Conservation (phyloP, 805 yeast genomes). For the Schizosaccharomyces osmophilus region DNA sequence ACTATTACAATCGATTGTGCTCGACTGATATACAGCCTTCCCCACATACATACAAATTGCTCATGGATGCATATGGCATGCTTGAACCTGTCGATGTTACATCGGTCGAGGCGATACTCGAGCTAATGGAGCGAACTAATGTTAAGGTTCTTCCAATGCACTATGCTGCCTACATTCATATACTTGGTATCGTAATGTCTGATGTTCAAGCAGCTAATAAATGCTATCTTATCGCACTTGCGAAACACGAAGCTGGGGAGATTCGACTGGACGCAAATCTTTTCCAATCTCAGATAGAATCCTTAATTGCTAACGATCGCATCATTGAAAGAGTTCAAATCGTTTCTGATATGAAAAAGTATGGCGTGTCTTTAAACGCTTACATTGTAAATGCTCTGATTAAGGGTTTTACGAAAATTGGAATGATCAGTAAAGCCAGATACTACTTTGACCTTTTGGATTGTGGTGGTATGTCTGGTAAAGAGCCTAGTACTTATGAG, state of each 20-base stretch:
- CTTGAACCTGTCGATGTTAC: constrained; percentile 14
- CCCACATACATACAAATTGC: constrained; percentile 18
- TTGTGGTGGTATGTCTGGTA: not conserved
- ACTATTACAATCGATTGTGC: constrained; percentile 13
- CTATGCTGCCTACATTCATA: constrained; percentile 16
- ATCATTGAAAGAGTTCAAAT: not conserved
- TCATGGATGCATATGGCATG: constrained; percentile 16
- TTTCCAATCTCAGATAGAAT: not conserved
- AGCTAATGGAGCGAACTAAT: constrained; percentile 13
- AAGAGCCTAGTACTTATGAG: constrained; percentile 1
- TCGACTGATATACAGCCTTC: constrained; percentile 11
- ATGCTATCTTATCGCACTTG: constrained; percentile 9
- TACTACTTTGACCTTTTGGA: not conserved
- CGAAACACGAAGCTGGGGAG: not conserved
- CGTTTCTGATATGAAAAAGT: not conserved
- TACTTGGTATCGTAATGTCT: constrained; percentile 16
- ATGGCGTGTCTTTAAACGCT: not conserved
- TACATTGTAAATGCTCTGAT: constrained; percentile 1
- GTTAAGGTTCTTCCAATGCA: constrained; percentile 14
- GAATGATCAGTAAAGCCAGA: not conserved
- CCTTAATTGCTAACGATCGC: not conserved
- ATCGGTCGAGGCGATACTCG: constrained; percentile 16
- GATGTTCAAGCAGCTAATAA: constrained; percentile 15
- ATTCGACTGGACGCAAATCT: not conserved
- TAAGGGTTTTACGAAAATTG: not conserved